phyloP scores from a whole-genome alignment of 768 basidiomycete species.

The Lentinula boryana region DNA sequence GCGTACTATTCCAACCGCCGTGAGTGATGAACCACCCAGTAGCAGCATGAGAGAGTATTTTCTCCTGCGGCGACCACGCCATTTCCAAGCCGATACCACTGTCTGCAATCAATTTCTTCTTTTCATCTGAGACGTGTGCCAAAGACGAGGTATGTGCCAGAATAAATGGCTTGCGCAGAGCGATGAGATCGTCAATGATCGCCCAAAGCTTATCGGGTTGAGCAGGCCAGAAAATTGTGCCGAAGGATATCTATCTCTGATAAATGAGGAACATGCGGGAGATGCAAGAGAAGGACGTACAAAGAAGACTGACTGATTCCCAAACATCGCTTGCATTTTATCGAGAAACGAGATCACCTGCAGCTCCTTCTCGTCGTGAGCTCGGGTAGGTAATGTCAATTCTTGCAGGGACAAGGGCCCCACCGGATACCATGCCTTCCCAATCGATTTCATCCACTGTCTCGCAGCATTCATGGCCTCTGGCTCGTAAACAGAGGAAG shows the following conservation, averaged over 20 bases:
- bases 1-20: slow-evolving; percentile 7
- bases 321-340: neutral
- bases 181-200: slow-evolving; percentile 1
- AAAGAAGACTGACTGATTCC: neutral
- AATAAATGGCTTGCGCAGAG: neutral
- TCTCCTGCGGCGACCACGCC: neutral
- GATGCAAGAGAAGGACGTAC: neutral
- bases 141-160: neutral
- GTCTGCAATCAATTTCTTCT: neutral
- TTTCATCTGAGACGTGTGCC: neutral
- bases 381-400: neutral
- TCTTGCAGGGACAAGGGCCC: slow-evolving; percentile 1
- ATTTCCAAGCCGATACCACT: slow-evolving; percentile 5
- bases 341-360: neutral
- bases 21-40: slow-evolving; percentile 6
- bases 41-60: slow-evolving; percentile 3
- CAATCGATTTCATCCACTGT: neutral
- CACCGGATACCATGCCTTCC: neutral
- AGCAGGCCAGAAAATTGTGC: slow-evolving; percentile 3
- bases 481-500: neutral
- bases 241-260: slow-evolving; percentile 1
- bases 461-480: neutral
- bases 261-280: neutral
- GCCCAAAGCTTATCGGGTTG: neutral
- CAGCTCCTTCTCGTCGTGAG: neutral